Base-by-base conservation (phyloP, 192 early-diverging fungal genomes). In the Coemansia sp. region DNA sequence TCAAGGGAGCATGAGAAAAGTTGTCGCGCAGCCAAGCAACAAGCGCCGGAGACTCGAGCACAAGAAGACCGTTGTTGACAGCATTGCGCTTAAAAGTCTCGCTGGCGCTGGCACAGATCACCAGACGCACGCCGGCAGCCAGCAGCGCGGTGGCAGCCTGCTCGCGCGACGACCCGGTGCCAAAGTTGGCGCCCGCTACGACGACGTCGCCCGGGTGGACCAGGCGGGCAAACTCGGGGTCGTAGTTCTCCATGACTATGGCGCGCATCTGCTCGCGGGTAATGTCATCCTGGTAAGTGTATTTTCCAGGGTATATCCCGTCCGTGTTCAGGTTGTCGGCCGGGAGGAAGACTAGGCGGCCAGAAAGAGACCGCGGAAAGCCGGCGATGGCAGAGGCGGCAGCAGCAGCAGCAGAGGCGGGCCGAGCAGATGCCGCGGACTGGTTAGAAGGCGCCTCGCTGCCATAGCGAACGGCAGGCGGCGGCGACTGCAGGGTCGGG, bases 231-330 rank as follows among this genome's bases (percentile, higher is more conserved):
- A 99, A 99, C 10, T 82, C 68, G 23, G 89, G 85, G 68, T 99
- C 96, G 68, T 99, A 99, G 69, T 99, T 99, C 68, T 95, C 92
- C 96, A 99, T 99, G 37, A 90, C 96, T 1, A 99, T 92, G 65
- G 88, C 78, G 37, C 84, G 85, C 96, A 98, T 98, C 25, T 85
- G 81, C 42, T 91, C 91, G 6, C 85, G 81, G 8, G 86, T 82
- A 65, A 99, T 85, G 56, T 97, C 92, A 65, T 99, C 96, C 60
- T 92, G 86, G 64, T 99, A 99, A 3, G 94, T 99, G 79, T 97
- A 99, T 63, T 94, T 95, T 34, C 96, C 95, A 5, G 96, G 91
- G 60, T 99, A 99, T 50, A 97, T 97, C 29, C 91, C 96, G 77
- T 99, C 96, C 7, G 96, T 99, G 79, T 97, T 97, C 49, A 99